A percentile compares a stretch with the other conserved stretches of the same genome.
phyloP scores from a whole-genome alignment of 192 early-diverging fungal genomes.

The Podila minutissima region DNA sequence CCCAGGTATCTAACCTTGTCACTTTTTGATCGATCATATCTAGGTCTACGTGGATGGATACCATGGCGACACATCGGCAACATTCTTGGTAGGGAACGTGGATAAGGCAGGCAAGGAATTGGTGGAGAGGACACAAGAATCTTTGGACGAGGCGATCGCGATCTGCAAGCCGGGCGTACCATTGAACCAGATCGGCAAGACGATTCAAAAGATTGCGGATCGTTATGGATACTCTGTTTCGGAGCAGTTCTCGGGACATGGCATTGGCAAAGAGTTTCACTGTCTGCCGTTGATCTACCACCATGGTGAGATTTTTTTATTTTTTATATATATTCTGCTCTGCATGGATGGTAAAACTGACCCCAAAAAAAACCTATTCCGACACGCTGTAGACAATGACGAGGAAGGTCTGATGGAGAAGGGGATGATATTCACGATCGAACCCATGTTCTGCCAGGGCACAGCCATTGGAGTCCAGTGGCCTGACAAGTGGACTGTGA shows the following conservation, averaged over 20 bases:
- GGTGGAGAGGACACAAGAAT: conserved; percentile 83
- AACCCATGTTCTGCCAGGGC: conserved; percentile 89
- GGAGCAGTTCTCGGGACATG: conserved; percentile 86
- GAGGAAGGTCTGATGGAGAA: conserved; percentile 75
- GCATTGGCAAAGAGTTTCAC: conserved; percentile 88
- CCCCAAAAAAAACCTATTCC: background rate
- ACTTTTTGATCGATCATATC: conserved; percentile 66
- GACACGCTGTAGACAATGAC: conserved; percentile 60
- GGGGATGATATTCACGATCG: conserved; percentile 91
- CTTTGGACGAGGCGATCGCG: conserved; percentile 90
- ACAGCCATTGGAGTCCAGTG: conserved; percentile 71
- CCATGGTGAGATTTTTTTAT: conserved; percentile 53
- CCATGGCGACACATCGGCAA: conserved; percentile 95
- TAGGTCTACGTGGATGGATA: conserved; percentile 90
- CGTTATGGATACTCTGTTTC: conserved; percentile 69
- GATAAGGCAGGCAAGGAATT: conserved; percentile 78
- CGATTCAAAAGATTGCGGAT: conserved; percentile 65
- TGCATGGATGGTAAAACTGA: background rate
- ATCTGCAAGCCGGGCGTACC: conserved; percentile 80
- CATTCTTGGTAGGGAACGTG: conserved; percentile 92
- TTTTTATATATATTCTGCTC: background rate
- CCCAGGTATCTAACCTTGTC: conserved; percentile 77
- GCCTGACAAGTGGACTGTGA: conserved; percentile 90
- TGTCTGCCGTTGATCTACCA: conserved; percentile 84
- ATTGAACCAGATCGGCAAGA: conserved; percentile 71